Percentiles rank a stretch among this genome's conserved stretches.
phyloP scores from a whole-genome alignment of 495 filamentous ascomycete species.

The Aspergillus ostianus region DNA sequence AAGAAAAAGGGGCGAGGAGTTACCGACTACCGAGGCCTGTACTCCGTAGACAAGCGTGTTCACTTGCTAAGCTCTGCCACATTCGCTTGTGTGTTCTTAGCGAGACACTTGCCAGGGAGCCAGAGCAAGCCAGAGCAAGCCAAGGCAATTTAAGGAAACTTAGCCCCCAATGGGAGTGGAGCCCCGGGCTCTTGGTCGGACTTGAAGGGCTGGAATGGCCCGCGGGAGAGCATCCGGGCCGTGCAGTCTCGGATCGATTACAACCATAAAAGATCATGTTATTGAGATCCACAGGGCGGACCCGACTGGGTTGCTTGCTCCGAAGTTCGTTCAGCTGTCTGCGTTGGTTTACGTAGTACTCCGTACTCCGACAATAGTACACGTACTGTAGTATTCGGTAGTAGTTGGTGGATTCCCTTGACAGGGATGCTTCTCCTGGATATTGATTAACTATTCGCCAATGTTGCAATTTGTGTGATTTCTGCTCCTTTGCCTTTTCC shows the following conservation, averaged over 20 bases:
- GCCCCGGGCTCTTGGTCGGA: slow-evolving; percentile 7
- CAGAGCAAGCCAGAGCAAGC: too few species aligned
- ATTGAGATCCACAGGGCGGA: not conserved
- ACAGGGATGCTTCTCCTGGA: not conserved
- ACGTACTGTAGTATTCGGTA: too few species aligned
- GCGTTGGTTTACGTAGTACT: too few species aligned
- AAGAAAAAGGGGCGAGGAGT: not conserved
- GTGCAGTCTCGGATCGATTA: not conserved
- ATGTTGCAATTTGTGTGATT: not conserved
- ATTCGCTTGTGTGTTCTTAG: not conserved
- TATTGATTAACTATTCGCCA: not conserved
- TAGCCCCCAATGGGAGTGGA: not conserved
- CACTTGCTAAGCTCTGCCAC: not conserved
- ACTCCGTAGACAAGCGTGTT: not conserved
- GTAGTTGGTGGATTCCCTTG: too few species aligned
- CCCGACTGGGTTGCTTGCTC: not conserved
- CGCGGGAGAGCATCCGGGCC: not conserved
- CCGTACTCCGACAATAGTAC: too few species aligned
- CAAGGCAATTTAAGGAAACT: not conserved
- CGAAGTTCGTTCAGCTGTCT: not conserved
- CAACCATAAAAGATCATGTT: not conserved
- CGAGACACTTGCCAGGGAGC: not conserved
- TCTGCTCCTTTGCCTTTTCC: not conserved
- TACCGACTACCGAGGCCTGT: not conserved
- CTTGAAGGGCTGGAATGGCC: not conserved